Base-by-base conservation (phyloP, 176 grass and related monocot genomes). In the Saccharum spontaneum region DNA sequence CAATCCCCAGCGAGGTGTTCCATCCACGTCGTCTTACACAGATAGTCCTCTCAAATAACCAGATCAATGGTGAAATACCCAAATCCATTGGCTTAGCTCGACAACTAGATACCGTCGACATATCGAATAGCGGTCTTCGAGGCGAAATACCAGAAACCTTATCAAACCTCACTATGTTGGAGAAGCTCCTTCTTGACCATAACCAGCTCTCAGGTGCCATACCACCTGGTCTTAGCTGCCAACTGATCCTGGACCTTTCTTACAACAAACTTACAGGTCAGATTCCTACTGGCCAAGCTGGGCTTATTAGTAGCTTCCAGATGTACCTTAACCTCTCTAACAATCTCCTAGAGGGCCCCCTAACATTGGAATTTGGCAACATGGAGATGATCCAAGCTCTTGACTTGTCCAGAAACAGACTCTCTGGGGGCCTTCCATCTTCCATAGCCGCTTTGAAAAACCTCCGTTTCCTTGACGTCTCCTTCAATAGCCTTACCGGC, bases 171-270 rank as follows among this genome's bases (percentile, higher is more conserved):
- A 67, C 66, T 78, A 60, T 78, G 37, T 67, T 93, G 2, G 94
- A 84, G 5, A 37, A 20, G 30, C 71, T 91, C 16, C 52, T 80
- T 69, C 81, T 96, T 50, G 71, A 88, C 10, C 79, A 97, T 80
- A 97, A 97, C 79, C 80, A 80, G 76, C 87, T 97, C 81, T 89
- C 91, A 1, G 94, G 91, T 6, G 46, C 84, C 41, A 97, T 97
- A 81, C 91, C 94, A n/a, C 65, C 37, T 8, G 83, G 86, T 15
- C 85, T 93, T 30, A 83, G 82, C 26, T 73, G 88, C 72, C 80
- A 72, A 50, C 38, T 86, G 46, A 81, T 26, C 18, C 22, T 97
- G 31, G 91, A 97, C 78, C 84, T 96, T 50, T 96, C 94, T 45
- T 69, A 89, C 31, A 96, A 96, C 64, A 76, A 64, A 49, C 62